Evolutionary conservation across 1,139 yeast genomes (phyloP), one percentile per base, ranked within the genome.

Genomic region (Hemisphaericaspora subhashii): DNA sequence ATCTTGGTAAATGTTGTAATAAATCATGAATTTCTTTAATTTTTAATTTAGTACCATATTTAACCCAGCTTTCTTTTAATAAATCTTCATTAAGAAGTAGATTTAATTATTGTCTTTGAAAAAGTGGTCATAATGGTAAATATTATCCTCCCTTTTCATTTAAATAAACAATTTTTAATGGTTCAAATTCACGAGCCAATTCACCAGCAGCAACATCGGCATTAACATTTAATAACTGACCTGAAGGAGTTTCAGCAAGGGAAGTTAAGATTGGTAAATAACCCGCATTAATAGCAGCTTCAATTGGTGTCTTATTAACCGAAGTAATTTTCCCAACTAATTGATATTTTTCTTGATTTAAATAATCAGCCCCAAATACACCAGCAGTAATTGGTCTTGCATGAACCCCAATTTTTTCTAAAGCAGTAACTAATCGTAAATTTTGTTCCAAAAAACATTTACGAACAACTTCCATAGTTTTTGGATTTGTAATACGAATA

Each of bases 171-270:
- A 92, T 90, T 66, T 92, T 92, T 60, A 92, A 79, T 12, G 99
- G 99, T 66, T 92, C 96, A 53, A 92, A 86, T 43, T 87, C 96
- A 60, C 98, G 80, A 16, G 98, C 98, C 51, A 92, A 77, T 65
- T 92, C 98, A 52, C 97, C 95, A 35, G 99, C 99, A 32, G 98
- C 98, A 39, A 92, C 97, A 59, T 92, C 99, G 6, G 99, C 99
- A 61, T 92, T 92, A 46, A 92, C 98, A 57, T 92, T 92, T 60
- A 92, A 77, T 62, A 92, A 85, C 69, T 92, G 99, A 21, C 99
- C 98, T 4, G 94, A 87, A 14, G 94, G 77, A 21, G 98, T 92
- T 67, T 92, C 98, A 10, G 98, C 98, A 54, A 92, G 68, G 1
- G 98, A 90, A 2, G 99, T 94, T 60, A 92, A 77, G 51, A 92